Conservation (phyloP, 257 asterid genomes). For the Nyctanthes arbortristis region DNA sequence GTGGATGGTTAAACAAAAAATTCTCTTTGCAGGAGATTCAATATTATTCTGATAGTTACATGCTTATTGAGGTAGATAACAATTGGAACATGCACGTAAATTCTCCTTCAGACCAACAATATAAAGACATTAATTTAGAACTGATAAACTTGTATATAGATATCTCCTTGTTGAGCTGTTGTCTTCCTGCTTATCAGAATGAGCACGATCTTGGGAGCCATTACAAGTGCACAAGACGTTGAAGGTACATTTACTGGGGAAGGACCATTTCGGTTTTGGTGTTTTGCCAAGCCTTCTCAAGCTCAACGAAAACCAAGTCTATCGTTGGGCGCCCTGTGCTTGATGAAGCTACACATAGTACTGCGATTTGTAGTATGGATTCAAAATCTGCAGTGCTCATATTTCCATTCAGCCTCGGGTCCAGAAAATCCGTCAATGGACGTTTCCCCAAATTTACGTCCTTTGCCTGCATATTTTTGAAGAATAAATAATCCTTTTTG, state of each 20-base stretch:
- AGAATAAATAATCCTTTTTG: not conserved
- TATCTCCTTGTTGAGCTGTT: too few species aligned
- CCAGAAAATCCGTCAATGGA: conserved; percentile 64
- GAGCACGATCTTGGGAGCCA: too few species aligned
- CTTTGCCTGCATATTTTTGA: conserved; percentile 61
- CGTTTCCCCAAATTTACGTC: conserved; percentile 69
- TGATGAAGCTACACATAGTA: conserved; percentile 62
- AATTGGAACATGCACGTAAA: not conserved
- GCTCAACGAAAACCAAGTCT: conserved; percentile 56
- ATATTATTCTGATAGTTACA: not conserved
- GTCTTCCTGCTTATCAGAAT: too few species aligned
- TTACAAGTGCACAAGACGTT: not conserved
- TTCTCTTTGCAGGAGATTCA: not conserved
- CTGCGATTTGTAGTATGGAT: conserved; percentile 77
- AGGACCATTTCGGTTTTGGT: conserved; percentile 49
- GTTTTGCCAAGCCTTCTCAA: conserved; percentile 67
- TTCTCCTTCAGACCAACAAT: not conserved
- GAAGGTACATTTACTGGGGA: not conserved
- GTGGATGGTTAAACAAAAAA: conserved; percentile 20
- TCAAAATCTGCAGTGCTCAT: conserved; percentile 56
- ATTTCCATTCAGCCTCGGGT: conserved; percentile 46
- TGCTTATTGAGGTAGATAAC: not conserved
- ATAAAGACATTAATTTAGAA: not conserved
- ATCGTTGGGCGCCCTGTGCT: conserved; percentile 74
- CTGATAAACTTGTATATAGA: too few species aligned